Evolutionary conservation across 257 asterid genomes (phyloP).

Genomic region (Avicennia marina): DNA sequence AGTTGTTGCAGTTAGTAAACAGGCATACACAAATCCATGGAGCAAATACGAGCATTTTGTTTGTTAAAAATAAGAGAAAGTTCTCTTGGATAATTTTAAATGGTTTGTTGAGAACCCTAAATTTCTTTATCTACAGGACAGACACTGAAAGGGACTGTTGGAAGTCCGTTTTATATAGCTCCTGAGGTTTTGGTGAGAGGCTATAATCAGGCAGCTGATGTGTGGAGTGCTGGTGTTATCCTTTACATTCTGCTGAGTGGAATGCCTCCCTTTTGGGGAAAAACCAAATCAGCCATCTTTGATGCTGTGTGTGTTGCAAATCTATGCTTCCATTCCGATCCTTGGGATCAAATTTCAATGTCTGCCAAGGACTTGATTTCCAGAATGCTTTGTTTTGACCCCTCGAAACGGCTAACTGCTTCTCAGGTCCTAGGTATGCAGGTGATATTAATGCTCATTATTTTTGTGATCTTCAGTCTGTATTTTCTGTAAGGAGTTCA

Average conservation of each 20-base stretch:
- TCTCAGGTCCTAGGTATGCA: conserved; percentile 46
- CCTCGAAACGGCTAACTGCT: conserved; percentile 44
- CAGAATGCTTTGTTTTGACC: conserved; percentile 43
- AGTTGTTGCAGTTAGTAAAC: no score
- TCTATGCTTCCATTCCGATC: conserved; percentile 38
- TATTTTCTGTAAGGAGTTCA: background rate
- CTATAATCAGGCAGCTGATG: conserved; percentile 53
- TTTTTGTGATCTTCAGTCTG: background rate
- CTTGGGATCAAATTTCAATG: conserved; percentile 45
- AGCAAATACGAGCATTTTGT: no score
- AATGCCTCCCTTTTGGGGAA: conserved; percentile 67
- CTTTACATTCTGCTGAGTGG: conserved; percentile 63
- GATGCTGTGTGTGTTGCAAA: conserved; percentile 58
- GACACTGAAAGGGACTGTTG: conserved; percentile 53
- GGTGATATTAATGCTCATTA: background rate
- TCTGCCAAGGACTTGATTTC: conserved; percentile 51
- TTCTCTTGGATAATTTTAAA: background rate
- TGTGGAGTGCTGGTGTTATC: conserved; percentile 70
- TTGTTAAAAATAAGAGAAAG: background rate
- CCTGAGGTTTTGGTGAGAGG: conserved; percentile 57
- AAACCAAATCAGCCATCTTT: conserved; percentile 53
- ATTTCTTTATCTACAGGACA: conserved; percentile 35
- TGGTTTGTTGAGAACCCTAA: conserved; percentile 15
- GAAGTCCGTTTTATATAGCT: conserved; percentile 65
- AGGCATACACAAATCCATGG: no score